phyloP scores from a whole-genome alignment of 2,329 filamentous ascomycete species.

The Rutstroemia sp. region DNA sequence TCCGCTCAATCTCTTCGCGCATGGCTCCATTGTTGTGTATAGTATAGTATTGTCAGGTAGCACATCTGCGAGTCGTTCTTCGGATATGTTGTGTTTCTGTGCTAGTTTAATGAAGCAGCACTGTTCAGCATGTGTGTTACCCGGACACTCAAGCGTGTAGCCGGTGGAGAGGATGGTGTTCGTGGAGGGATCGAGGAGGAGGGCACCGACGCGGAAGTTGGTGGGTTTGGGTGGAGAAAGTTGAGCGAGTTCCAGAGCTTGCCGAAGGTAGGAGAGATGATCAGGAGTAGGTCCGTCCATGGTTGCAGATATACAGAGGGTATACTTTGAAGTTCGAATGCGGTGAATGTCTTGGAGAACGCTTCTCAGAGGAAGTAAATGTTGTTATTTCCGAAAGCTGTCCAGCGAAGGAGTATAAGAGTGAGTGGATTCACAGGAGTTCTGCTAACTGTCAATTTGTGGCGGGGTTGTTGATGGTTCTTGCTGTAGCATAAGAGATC shows the following conservation, averaged over 20 bases:
- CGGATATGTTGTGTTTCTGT: conserved; percentile 38
- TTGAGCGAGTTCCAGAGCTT: conserved; percentile 68
- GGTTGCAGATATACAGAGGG: not conserved
- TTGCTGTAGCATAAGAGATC: too few species aligned
- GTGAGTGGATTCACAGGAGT: too few species aligned
- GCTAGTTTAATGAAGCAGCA: conserved; percentile 76
- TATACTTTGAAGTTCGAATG: too few species aligned
- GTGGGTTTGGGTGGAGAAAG: conserved; percentile 79
- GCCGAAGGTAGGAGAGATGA: conserved; percentile 48
- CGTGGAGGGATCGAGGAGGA: conserved; percentile 58
- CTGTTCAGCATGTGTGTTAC: conserved; percentile 96
- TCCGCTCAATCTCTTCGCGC: conserved; percentile 64
- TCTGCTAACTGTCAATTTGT: too few species aligned
- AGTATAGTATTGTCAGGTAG: conserved; percentile 51
- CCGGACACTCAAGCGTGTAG: conserved; percentile 82
- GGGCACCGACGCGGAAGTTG: conserved; percentile 91
- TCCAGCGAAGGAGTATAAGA: too few species aligned
- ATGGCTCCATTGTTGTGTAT: conserved; percentile 93
- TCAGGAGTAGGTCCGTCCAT: not conserved
- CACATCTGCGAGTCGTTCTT: conserved; percentile 45
- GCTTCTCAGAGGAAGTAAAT: too few species aligned
- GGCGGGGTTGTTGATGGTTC: too few species aligned
- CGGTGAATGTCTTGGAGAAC: too few species aligned
- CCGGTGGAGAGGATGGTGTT: conserved; percentile 66
- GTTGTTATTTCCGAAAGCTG: too few species aligned